phyloP scores from a whole-genome alignment of 139 green algal genomes.

The Closterium sp. region DNA sequence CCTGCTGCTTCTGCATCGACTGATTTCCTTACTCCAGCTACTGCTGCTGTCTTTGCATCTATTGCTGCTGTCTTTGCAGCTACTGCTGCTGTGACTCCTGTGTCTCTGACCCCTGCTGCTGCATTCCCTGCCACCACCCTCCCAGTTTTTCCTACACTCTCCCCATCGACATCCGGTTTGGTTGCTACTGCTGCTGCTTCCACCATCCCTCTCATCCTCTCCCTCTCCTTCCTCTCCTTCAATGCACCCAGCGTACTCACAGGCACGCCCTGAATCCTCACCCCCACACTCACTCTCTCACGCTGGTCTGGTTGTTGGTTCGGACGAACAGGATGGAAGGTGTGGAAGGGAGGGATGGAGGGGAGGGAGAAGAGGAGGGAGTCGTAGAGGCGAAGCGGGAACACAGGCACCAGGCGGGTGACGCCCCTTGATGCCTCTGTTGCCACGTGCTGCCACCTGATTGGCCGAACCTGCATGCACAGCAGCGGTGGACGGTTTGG shows the following conservation, averaged over 20 bases:
- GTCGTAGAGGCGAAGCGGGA: background rate
- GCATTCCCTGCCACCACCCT: too few species aligned
- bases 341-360: background rate
- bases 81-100: too few species aligned
- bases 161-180: too few species aligned
- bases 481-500: too few species aligned
- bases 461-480: background rate
- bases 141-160: too few species aligned
- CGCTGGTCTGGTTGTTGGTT: background rate
- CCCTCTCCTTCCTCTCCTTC: background rate
- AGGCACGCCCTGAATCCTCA: background rate
- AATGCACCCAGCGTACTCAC: background rate
- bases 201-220: background rate
- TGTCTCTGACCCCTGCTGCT: too few species aligned
- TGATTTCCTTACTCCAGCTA: background rate
- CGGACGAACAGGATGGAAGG: background rate
- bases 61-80: too few species aligned
- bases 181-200: background rate
- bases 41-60: background rate
- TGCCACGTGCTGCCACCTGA: slow-evolving; percentile 1
- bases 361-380: background rate
- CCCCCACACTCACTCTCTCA: background rate
- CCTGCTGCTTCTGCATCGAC: too few species aligned
- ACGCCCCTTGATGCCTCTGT: background rate
- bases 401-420: background rate